Percentiles rank a stretch among this genome's conserved stretches.
phyloP scores from a whole-genome alignment of 257 asterid genomes.

The Solanum acaule region DNA sequence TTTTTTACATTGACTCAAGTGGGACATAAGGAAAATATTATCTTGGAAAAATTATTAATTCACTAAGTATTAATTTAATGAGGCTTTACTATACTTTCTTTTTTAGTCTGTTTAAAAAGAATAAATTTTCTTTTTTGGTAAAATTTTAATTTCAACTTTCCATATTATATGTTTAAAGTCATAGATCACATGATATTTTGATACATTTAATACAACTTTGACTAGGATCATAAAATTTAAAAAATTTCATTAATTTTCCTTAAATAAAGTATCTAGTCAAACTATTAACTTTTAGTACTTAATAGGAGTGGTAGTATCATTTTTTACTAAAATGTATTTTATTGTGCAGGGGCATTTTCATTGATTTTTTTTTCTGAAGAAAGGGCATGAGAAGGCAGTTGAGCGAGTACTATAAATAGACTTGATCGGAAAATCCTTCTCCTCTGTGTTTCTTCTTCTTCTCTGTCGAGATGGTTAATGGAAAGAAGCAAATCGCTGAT shows the following conservation, averaged over 20 bases:
- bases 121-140: fast-evolving
- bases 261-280: neutral
- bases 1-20: neutral
- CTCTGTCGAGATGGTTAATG: neutral
- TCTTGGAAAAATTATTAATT: too few relatives aligned
- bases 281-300: neutral
- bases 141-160: neutral
- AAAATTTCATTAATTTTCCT: neutral
- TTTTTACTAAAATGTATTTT: neutral
- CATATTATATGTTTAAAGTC: too few relatives aligned
- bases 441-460: neutral
- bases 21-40: neutral
- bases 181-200: neutral
- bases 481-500: neutral
- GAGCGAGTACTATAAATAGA: neutral
- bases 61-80: neutral
- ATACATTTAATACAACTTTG: neutral
- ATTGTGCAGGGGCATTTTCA: neutral
- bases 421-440: neutral
- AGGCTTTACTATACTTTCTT: neutral
- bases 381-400: neutral
- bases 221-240: too few relatives aligned
- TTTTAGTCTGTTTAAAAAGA: too few relatives aligned
- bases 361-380: neutral
- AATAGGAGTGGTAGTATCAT: neutral